Evolutionary conservation across 2,329 filamentous ascomycete species (phyloP).

Genomic region (Zymoseptoria pseudotritici): DNA sequence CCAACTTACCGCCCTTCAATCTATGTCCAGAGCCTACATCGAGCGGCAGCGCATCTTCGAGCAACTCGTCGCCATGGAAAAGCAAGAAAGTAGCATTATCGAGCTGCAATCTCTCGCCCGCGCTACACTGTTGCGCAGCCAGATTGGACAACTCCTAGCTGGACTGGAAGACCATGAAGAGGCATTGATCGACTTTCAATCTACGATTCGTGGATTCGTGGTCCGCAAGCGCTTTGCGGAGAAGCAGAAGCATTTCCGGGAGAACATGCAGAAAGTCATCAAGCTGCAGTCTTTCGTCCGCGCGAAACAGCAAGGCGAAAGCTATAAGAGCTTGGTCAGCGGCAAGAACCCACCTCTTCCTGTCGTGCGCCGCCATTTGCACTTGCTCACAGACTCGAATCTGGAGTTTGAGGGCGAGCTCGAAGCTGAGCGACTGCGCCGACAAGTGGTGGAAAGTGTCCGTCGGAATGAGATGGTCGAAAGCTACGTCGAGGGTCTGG

Average conservation of each 20-base stretch:
- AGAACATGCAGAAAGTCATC: constrained; percentile 98
- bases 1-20: constrained; percentile 58
- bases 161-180: constrained; percentile 79
- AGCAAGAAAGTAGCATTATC: constrained; percentile 58
- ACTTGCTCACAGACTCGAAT: constrained; percentile 93
- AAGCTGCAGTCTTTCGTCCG: constrained; percentile 97
- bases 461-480: constrained; percentile 95
- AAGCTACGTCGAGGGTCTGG: constrained; percentile 95
- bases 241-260: constrained; percentile 80
- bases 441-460: constrained; percentile 94
- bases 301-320: constrained; percentile 90
- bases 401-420: constrained; percentile 99
- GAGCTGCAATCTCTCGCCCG: constrained; percentile 68
- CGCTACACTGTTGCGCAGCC: constrained; percentile 68
- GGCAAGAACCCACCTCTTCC: constrained; percentile 96
- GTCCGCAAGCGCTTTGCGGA: constrained; percentile 70
- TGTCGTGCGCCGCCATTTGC: constrained; percentile 96
- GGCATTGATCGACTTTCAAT: constrained; percentile 66
- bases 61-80: constrained; percentile 62
- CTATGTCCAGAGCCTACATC: constrained; percentile 57
- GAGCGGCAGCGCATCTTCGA: constrained; percentile 53
- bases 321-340: constrained; percentile 92
- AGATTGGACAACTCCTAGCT: constrained; percentile 65
- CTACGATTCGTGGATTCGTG: constrained; percentile 63
- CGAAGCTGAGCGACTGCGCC: constrained; percentile 88